A percentile compares a stretch with the other conserved stretches of the same genome.
These are phyloP conservation scores for Yarrowia sp. DNA, from an alignment of 805 yeast genomes.

Conservation along the genomic window DNA sequence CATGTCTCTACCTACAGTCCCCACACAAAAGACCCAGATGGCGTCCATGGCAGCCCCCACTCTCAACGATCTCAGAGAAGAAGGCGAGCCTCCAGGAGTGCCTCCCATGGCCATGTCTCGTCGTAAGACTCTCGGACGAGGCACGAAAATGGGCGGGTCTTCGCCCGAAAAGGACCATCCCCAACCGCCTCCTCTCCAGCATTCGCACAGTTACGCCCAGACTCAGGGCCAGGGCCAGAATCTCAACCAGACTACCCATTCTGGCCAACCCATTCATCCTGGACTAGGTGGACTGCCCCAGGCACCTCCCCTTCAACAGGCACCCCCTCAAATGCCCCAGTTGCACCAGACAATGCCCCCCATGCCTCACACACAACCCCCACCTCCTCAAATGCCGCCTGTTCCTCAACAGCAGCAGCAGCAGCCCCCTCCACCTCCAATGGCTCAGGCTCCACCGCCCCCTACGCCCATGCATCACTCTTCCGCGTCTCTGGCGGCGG, in stretches of 20 bases:
- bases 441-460: constrained; percentile 11
- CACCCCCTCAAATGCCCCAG: constrained; percentile 3
- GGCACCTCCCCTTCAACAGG: not conserved
- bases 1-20: constrained; percentile 29
- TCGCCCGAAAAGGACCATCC: constrained; percentile 24
- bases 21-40: constrained; percentile 25
- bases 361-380: constrained; percentile 12
- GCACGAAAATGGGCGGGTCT: not conserved
- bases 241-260: constrained; percentile 13
- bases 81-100: constrained; percentile 20
- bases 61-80: constrained; percentile 22
- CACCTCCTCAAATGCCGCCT: constrained; percentile 6
- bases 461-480: constrained; percentile 27
- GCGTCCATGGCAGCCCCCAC: not conserved
- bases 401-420: constrained; percentile 1
- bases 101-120: constrained; percentile 39
- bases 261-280: constrained; percentile 27
- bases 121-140: constrained; percentile 29
- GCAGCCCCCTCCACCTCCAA: not conserved
- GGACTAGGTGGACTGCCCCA: constrained; percentile 13
- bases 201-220: constrained; percentile 32
- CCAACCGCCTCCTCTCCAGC: constrained; percentile 34
- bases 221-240: constrained; percentile 19
- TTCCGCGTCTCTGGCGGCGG: constrained; percentile 29
- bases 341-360: constrained; percentile 16